Evolutionary conservation across 371 early-diverging fungal species (phyloP).

Genomic region (Mucor lusitanicus): DNA sequence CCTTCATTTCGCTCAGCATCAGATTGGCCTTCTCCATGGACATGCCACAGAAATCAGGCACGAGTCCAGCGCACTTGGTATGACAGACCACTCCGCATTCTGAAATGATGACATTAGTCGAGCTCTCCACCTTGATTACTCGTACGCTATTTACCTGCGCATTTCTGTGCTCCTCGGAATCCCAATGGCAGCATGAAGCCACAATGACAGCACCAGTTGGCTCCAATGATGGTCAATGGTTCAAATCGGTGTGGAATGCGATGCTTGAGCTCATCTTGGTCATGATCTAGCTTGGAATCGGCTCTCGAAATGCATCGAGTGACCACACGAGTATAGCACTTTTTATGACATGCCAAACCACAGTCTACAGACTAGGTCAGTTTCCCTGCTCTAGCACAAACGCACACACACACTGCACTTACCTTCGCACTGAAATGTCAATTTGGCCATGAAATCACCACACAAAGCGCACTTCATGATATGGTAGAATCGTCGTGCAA

Average conservation of each 20-base stretch:
- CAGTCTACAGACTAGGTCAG: constrained; percentile 62
- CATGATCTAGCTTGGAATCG: constrained; percentile 52
- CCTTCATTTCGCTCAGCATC: constrained; percentile 76
- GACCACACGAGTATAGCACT: constrained; percentile 83
- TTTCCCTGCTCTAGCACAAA: not conserved
- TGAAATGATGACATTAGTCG: constrained; percentile 3
- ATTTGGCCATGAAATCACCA: constrained; percentile 83
- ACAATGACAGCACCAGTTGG: constrained; percentile 97
- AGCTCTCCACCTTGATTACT: not conserved
- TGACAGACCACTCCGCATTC: constrained; percentile 89
- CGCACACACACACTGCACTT: not conserved
- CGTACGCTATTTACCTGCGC: constrained; percentile 31
- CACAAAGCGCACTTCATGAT: constrained; percentile 95
- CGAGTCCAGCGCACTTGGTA: constrained; percentile 77
- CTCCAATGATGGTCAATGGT: constrained; percentile 67
- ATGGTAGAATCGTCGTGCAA: constrained; percentile 78
- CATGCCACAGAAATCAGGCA: constrained; percentile 96
- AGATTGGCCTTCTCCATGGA: constrained; percentile 81
- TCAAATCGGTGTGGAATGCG: constrained; percentile 93
- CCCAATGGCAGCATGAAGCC: constrained; percentile 90
- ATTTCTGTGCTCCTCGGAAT: constrained; percentile 62
- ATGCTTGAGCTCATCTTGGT: constrained; percentile 75
- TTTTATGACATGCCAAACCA: constrained; percentile 91
- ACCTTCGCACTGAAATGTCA: constrained; percentile 91
- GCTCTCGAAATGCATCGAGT: constrained; percentile 82